Percentiles rank a stretch among this genome's conserved stretches.
Conservation (phyloP, 2,329 filamentous ascomycete species). For the Westerdykella ornata region DNA sequence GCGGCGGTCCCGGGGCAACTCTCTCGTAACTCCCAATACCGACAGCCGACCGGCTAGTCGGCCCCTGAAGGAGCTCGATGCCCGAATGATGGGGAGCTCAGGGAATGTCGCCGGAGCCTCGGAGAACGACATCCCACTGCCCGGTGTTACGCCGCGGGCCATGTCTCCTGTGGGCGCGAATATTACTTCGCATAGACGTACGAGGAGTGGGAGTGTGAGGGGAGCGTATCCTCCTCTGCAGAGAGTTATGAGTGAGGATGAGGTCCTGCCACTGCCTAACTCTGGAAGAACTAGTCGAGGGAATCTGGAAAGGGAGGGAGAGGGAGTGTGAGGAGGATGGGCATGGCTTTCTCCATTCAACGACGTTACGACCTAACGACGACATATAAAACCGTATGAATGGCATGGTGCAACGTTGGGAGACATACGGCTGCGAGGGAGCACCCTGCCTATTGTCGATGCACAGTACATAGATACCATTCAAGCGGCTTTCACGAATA, state of each 20-base stretch:
- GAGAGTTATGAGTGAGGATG: slow-evolving; percentile 13
- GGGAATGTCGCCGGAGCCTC: slow-evolving; percentile 5
- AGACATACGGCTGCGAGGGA: no score
- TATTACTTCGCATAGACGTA: background rate
- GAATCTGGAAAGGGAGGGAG: no score
- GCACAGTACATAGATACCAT: no score
- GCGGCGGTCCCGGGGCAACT: slow-evolving; percentile 10
- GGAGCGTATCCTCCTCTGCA: slow-evolving; percentile 9
- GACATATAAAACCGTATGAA: no score
- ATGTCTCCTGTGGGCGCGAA: no score
- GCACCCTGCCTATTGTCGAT: no score
- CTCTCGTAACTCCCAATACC: slow-evolving; percentile 3
- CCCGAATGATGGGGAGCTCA: slow-evolving; percentile 6
- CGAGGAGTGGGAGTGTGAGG: slow-evolving; percentile 10
- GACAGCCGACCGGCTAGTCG: slow-evolving; percentile 3
- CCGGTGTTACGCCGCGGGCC: background rate
- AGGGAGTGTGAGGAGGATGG: no score
- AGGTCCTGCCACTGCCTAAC: slow-evolving; percentile 11
- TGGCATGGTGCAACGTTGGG: no score
- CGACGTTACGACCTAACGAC: no score
- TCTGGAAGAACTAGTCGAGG: no score
- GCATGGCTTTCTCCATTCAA: no score
- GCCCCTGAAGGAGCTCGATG: slow-evolving; percentile 4
- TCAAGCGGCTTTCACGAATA: no score
- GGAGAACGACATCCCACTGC: slow-evolving; percentile 2